Evolutionary conservation across 148 eudicot genomes (phyloP), one percentile per base, ranked within the genome.

Genomic region (Amaranthus cruentus): DNA sequence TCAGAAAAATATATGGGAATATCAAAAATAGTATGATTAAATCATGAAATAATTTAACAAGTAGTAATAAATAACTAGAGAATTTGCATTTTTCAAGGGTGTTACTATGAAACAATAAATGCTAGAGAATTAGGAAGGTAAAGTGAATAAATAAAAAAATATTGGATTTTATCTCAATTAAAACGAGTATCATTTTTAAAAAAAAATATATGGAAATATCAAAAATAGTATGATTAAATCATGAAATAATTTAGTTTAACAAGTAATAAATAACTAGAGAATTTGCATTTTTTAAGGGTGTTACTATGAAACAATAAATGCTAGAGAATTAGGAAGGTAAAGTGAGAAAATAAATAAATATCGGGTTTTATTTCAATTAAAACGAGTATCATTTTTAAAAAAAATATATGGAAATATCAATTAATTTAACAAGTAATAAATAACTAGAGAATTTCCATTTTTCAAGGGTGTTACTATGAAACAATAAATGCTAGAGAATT

Each of bases 401-500:
- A n/a, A n/a, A n/a, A n/a, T 44, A 52, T 73, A 56, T 11, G 44
- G 14, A 46, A 66, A n/a, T 28, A 28, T 28, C 38, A 7, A 55
- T 53, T 13, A 69, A 38, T 28, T 53, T 72, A 80, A 62, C 3
- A 11, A 18, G 55, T n/a, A 2, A 55, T 11, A n/a, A 75, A 12
- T 68, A 71, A 62, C 38, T 28, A 28, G 38, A 28, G 38, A 28
- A 28, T 28, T 28, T 28, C 38, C 38, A 28, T 28, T 28, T 28
- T 28, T 28, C 38, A 28, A 28, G 38, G 38, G 38, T 28, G 38
- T 28, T 28, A 28, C 38, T 70, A 69, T 66, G 75, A 62, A 59
- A 83, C 79, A 86, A 83, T 86, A 67, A 86, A 83, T 83, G 87
- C 75, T 74, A 70, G 4, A 66, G 70, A 79, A 49, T 68, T 68